Conservation (phyloP, 306 rosid species). For the Oemleria cerasiformis region DNA sequence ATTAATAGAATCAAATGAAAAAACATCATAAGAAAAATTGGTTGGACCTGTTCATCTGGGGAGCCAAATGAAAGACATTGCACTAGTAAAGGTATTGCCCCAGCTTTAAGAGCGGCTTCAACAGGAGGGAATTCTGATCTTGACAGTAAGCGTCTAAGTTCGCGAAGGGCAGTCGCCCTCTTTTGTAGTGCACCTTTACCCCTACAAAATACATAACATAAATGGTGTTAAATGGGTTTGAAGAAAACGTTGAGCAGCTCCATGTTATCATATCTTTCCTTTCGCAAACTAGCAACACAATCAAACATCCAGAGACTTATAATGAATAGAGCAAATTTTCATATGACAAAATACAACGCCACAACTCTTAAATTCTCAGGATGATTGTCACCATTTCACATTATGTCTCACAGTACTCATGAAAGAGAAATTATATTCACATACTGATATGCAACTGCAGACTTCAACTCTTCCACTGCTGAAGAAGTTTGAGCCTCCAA, state of each 20-base stretch:
- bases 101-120: constrained; percentile 79
- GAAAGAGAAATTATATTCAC: constrained; percentile 24
- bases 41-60: constrained; percentile 85
- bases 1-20: constrained; percentile 4
- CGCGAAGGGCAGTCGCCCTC: constrained; percentile 74
- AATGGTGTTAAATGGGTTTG: not conserved
- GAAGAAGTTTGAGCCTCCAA: constrained; percentile 77
- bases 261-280: not conserved
- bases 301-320: not conserved
- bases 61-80: constrained; percentile 95
- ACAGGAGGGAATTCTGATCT: constrained; percentile 87
- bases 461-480: constrained; percentile 73
- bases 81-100: constrained; percentile 68
- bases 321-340: too few relatives aligned
- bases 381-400: not conserved
- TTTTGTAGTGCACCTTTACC: constrained; percentile 86
- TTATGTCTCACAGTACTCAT: not conserved
- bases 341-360: too few relatives aligned
- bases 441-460: constrained; percentile 66
- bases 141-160: constrained; percentile 76
- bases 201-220: constrained; percentile 45
- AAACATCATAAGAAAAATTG: constrained; percentile 11
- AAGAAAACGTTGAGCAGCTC: not conserved
- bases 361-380: too few relatives aligned
- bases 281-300: not conserved